Base-by-base conservation (phyloP, 2,329 filamentous ascomycete species). In the Cladosporium sp. region DNA sequence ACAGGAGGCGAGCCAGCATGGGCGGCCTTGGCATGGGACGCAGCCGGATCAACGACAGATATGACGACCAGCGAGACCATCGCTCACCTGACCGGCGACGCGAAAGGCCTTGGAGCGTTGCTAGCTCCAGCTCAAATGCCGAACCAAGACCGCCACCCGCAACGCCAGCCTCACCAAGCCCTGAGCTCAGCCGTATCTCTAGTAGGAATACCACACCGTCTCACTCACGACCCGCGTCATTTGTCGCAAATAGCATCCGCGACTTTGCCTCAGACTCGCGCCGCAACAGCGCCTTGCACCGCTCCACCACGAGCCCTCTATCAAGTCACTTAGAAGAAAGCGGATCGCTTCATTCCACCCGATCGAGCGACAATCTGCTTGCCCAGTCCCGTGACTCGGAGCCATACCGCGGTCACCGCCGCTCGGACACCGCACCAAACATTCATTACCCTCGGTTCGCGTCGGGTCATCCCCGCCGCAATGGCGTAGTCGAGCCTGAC, bases 81-180 rank as follows among this genome's bases (percentile, higher is more conserved):
- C 73, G 75, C 18, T 71, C 70, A 8, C 69, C 70, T 14, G 74
- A 76, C 43, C 65, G 70, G 42, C 65, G 68, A 38, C 70, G 66
- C 59, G 62, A 65, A 43, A 57, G 66, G 16, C 65, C 65, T 3
- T 68, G 66, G 66, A 68, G 66, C 53, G 58, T 68, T 19, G 66
- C 66, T 13, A 66, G 63, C 52, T 62, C 65, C 9, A 56, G 56
- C 35, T 66, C 64, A 6, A 60, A 52, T 28, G 56, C 58, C 28
- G 65, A 81, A 14, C 79, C 82, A 43, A 72, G 79, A 54, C 82
- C 82, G 43, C 82, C 82, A 43, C 82, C 82, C 5, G 82, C 81
- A 1, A 84, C 82, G 2, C 82, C 82, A 16, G 81, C 82, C 11
- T 82, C 81, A 46, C 75, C 76, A 28, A 77, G 77, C 16, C 65